Evolutionary conservation across 768 basidiomycete genomes (phyloP).

Genomic region (Suillus bovinus): DNA sequence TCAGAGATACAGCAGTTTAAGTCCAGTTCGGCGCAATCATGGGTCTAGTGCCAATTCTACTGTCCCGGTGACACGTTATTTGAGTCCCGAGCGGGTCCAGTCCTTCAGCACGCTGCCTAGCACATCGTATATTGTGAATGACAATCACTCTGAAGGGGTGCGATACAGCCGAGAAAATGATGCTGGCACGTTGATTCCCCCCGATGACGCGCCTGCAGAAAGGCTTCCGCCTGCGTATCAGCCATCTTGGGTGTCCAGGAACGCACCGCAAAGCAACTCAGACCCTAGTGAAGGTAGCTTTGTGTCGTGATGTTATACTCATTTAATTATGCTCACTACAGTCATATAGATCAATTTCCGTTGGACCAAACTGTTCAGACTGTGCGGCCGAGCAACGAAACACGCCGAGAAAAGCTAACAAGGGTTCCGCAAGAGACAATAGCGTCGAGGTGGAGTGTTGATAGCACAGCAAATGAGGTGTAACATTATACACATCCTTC

Average conservation of each 20-base stretch:
- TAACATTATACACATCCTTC: background rate
- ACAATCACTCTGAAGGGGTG: background rate
- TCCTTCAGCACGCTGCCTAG: background rate
- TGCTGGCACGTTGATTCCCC: conserved; percentile 1
- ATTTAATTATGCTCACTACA: background rate
- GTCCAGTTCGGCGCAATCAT: background rate
- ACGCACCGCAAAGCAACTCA: background rate
- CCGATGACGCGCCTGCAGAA: background rate
- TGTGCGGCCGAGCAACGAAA: background rate
- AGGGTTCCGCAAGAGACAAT: background rate
- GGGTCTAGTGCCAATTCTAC: background rate
- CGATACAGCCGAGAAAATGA: background rate
- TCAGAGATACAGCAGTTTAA: background rate
- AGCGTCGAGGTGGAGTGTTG: background rate
- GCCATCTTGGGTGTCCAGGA: background rate
- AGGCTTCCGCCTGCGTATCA: background rate
- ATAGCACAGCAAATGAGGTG: background rate
- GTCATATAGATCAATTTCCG: background rate
- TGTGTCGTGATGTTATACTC: background rate
- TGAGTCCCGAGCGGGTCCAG: background rate
- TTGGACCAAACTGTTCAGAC: background rate
- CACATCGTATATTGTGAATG: background rate
- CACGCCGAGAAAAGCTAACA: background rate
- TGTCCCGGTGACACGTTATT: background rate
- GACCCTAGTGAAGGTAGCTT: background rate